Base-by-base conservation (phyloP, 1,284 basidiomycete genomes). In the Tetrapyrgos nigripes region DNA sequence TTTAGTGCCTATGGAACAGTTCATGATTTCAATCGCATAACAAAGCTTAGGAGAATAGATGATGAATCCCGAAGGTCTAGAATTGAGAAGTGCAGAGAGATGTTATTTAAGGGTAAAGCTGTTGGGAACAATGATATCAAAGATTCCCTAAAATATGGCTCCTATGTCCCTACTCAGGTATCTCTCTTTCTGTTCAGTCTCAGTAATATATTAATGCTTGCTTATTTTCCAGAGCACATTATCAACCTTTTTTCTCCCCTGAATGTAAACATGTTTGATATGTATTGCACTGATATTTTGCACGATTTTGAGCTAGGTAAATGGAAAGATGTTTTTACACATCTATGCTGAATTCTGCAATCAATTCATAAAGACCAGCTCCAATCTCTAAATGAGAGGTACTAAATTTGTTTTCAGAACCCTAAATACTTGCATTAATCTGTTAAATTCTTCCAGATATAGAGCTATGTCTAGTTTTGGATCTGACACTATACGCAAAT, bases 321-420 rank as follows among this genome's bases (percentile, higher is more conserved):
- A 0, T 71, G 69, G 71, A 73, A 71, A 55, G 49, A 52, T 11
- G 3, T 68, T 0, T 62, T 74, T 19, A 62, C 43, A 0, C 69
- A 73, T 40, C 46, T 74, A 0, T 50, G 73, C 3, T 56, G 60
- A 1, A 65, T 73, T 3, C 56, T 73, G 0, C n/a, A 65, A 11
- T 52, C 63, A 0, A 10, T 47, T 1, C 44, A 45, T 17, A 27
- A 46, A 10, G 21, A 21, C 8, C 17, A 27, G 14, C 6, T 66
- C 3, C 24, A 52, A 23, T 53, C 59, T 19, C 43, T 68, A 0
- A 48, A 61, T 6, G 8, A 24, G 10, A 37, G 61, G 55, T 67
- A 49, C 21, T 23, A 14, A 17, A 11, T 24, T 14, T 28, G 19
- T 24, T 24, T 24, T 8, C 26, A 4, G 26, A 11, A n/a, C n/a